A percentile compares a stretch with the other conserved stretches of the same genome.
Evolutionary conservation across 202 grass and related monocot species (phyloP).

Genomic region (Zoysia matrella): DNA sequence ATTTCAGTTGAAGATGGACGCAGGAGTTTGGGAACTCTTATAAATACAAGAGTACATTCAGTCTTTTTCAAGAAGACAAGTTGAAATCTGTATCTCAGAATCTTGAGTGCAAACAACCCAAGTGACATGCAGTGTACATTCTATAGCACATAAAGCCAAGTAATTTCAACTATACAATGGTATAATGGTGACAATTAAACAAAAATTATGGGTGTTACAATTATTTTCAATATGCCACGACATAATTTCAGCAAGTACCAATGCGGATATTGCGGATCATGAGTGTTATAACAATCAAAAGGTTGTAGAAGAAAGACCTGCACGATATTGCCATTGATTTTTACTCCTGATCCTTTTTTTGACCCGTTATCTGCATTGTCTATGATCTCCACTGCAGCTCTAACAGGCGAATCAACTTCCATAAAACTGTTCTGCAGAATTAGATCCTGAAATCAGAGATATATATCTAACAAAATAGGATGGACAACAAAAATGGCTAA

Average conservation of each 20-base stretch:
- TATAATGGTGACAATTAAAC: background rate
- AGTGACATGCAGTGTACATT: background rate
- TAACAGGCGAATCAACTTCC: slow-evolving; percentile 54
- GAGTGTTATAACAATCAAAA: slow-evolving; percentile 19
- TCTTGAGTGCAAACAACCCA: slow-evolving; percentile 18
- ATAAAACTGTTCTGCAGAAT: slow-evolving; percentile 56
- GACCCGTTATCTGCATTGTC: slow-evolving; percentile 21
- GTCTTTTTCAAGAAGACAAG: background rate
- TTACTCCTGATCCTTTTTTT: slow-evolving; percentile 43
- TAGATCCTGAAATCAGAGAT: background rate
- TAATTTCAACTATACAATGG: background rate
- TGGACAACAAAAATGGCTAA: slow-evolving; percentile 2
- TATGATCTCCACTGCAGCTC: slow-evolving; percentile 37
- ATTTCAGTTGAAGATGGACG: background rate
- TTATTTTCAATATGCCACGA: background rate
- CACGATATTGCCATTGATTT: slow-evolving; percentile 34
- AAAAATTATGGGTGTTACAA: background rate
- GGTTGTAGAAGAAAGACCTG: slow-evolving; percentile 49
- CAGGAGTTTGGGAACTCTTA: background rate
- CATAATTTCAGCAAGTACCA: slow-evolving; percentile 29
- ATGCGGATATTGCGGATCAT: background rate
- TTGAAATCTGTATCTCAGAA: slow-evolving; percentile 6
- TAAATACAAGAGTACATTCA: slow-evolving; percentile 5
- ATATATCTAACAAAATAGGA: slow-evolving; percentile 2
- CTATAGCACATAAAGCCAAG: background rate